These are phyloP conservation scores for Prunus campanulata DNA, from an alignment of 306 rosid genomes.

Conservation along the genomic window DNA sequence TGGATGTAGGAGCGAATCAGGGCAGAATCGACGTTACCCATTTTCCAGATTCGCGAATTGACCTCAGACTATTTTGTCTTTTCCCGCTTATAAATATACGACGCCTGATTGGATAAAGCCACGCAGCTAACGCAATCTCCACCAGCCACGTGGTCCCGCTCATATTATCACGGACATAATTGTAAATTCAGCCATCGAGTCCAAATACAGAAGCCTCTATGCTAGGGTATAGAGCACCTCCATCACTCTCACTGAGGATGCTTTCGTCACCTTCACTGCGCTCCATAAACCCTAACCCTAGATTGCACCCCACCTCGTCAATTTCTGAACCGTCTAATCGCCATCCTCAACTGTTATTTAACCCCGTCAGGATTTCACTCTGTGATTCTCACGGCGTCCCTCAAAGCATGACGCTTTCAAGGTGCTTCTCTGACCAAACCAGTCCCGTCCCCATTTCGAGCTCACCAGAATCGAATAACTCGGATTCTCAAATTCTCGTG, in stretches of 20 bases:
- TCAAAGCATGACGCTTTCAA: constrained; percentile 56
- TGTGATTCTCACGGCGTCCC: constrained; percentile 18
- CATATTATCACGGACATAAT: constrained; percentile 12
- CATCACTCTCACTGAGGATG: constrained; percentile 41
- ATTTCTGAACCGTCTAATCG: constrained; percentile 14
- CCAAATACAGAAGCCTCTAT: constrained; percentile 14
- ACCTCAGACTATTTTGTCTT: no score
- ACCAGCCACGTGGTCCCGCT: background rate
- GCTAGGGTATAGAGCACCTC: constrained; percentile 39
- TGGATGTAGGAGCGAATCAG: no score
- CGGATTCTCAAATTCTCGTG: constrained; percentile 41
- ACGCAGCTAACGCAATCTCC: background rate
- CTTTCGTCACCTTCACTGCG: constrained; percentile 29
- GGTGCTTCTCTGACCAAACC: constrained; percentile 11
- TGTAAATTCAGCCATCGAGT: constrained; percentile 8
- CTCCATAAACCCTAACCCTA: constrained; percentile 32
- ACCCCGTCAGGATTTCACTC: constrained; percentile 8
- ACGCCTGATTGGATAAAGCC: background rate
- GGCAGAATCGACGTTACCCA: no score
- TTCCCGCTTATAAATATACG: no score
- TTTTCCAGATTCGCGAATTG: no score
- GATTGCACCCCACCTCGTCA: constrained; percentile 5
- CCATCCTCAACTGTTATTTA: background rate
- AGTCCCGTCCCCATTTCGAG: background rate
- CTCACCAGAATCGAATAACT: background rate